These are phyloP conservation scores for Hsuehochloa calcarea DNA, from an alignment of 176 grass and related monocot genomes.

Conservation along the genomic window DNA sequence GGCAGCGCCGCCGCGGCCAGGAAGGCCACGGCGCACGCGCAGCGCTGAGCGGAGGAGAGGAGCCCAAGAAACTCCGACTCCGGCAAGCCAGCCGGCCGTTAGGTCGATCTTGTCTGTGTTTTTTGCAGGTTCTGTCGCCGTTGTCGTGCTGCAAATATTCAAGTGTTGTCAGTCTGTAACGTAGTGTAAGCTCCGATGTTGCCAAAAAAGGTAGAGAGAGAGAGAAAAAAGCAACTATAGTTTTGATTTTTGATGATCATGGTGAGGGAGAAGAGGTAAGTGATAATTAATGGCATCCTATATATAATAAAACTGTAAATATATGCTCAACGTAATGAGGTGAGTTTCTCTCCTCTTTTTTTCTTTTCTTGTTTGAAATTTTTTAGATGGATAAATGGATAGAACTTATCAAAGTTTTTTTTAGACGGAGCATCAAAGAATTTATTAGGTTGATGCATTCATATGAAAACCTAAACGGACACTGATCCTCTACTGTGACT, in stretches of 20 bases:
- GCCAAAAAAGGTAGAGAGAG: not conserved
- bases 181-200: not conserved
- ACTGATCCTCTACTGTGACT: too few species aligned
- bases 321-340: not conserved
- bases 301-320: not conserved
- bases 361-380: too few species aligned
- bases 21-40: not conserved
- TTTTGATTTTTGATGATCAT: not conserved
- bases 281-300: not conserved
- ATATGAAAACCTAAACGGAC: not conserved
- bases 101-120: not conserved
- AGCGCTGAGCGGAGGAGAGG: not conserved
- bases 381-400: too few species aligned
- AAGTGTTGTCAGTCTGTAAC: slow-evolving; percentile 14
- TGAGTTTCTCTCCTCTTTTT: not conserved
- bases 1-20: not conserved
- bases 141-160: not conserved
- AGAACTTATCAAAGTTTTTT: too few species aligned
- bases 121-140: slow-evolving; percentile 15
- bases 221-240: not conserved
- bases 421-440: too few species aligned
- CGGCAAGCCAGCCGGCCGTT: not conserved
- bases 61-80: slow-evolving; percentile 25
- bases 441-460: not conserved
- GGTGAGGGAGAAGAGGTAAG: not conserved